Base-by-base conservation (phyloP, 2,329 filamentous ascomycete genomes). In the Cephalotrichum gorgonifer region DNA sequence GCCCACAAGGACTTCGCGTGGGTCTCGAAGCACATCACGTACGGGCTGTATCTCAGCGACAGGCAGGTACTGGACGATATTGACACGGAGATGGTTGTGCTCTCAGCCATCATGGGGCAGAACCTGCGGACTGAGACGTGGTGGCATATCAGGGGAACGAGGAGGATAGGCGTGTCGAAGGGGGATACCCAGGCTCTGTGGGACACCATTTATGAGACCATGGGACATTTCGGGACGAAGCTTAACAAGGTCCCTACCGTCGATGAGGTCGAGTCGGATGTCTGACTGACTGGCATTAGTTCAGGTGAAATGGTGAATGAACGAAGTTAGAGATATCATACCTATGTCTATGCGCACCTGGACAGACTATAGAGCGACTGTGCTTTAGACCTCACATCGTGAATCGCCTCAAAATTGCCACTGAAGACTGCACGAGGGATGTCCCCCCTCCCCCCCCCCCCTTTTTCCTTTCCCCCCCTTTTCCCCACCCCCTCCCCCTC, bases 41-140 rank as follows among this genome's bases (percentile, higher is more conserved):
- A 81, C 51, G 77, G 78, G 0, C 62, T 81, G 11, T 81, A 74
- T 54, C 67, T 81, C 1, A 73, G 71, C 9, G 76, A 81, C 57
- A 71, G 76, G 25, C 70, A 66, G 53, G 72, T 80, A 9, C 59
- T 81, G 3, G 71, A 71, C 17, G 72, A 73, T 9, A 51, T 76
- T 3, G 76, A 78, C 44, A 79, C 77, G 1, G 72, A 80, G 54
- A 60, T 80, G 8, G 69, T 76, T 1, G 73, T 76, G 1, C 59
- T 79, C 3, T 62, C 68, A 3, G 73, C 70, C 1, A 79, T 81
- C 50, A 75, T 79, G 72, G 74, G 74, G 6, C 77, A 81, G 56
- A 79, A 80, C 50, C 57, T 80, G 17, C 61, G 60, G 0, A 60
- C 64, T 1, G 72, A 78, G 57, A 75, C 75, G 2, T 69, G 66